Conservation (phyloP, 1,284 basidiomycete species). For the Cryptococcus wingfieldii region DNA sequence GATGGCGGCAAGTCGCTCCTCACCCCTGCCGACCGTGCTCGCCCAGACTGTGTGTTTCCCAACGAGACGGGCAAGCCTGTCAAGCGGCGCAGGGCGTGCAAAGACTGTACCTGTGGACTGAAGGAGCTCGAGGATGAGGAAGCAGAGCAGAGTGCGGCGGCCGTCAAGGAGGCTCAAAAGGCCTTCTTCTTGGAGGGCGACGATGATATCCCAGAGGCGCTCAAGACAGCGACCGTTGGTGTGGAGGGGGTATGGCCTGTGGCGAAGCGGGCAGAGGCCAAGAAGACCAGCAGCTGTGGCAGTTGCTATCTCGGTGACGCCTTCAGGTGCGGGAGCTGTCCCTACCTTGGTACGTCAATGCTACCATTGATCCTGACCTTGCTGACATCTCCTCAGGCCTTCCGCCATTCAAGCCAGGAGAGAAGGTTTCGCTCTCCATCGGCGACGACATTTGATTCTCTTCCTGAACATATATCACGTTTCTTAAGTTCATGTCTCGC, state of each 20-base stretch:
- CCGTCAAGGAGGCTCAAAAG: conserved; percentile 35
- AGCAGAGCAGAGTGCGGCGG: conserved; percentile 48
- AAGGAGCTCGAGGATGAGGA: conserved; percentile 88
- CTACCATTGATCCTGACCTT: conserved; percentile 4
- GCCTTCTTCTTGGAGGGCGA: conserved; percentile 47
- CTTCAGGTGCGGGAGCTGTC: conserved; percentile 91
- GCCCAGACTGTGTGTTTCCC: conserved; percentile 50
- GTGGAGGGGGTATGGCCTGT: conserved; percentile 49
- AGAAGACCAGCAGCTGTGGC: conserved; percentile 87
- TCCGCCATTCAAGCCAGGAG: conserved; percentile 96
- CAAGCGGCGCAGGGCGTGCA: conserved; percentile 67
- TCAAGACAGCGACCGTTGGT: conserved; percentile 38
- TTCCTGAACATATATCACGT: not conserved
- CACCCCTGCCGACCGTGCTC: conserved; percentile 51
- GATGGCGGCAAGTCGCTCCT: conserved; percentile 53
- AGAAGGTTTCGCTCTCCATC: conserved; percentile 80
- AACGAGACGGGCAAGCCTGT: conserved; percentile 43
- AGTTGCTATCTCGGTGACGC: conserved; percentile 97
- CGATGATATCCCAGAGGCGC: conserved; percentile 45
- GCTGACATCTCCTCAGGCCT: conserved; percentile 56
- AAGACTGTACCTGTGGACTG: conserved; percentile 76
- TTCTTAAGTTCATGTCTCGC: not conserved
- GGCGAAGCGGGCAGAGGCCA: conserved; percentile 61
- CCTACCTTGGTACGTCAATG: conserved; percentile 75
- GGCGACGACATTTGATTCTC: conserved; percentile 70